These are phyloP conservation scores for Pseudozyma sp. DNA, from an alignment of 1,284 basidiomycete species.

Conservation along the genomic window DNA sequence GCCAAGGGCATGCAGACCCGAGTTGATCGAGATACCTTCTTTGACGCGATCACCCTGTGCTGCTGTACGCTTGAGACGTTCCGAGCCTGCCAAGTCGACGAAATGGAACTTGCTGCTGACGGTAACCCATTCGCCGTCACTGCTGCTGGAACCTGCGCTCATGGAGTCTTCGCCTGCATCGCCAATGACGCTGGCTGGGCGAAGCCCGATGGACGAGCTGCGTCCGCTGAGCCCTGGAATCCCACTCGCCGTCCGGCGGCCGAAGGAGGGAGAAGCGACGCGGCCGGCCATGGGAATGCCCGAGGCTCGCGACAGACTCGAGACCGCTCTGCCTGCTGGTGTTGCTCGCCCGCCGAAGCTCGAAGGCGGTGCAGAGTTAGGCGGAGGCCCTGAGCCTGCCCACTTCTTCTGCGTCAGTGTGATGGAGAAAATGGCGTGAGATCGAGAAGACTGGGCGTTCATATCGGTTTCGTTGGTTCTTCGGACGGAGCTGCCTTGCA, in stretches of 20 bases:
- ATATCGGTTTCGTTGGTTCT: constrained; percentile 97
- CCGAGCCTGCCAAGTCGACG: constrained; percentile 95
- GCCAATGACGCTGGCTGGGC: constrained; percentile 42
- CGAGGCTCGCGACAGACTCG: constrained; percentile 40
- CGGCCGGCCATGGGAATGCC: constrained; percentile 42
- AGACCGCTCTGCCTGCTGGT: constrained; percentile 21
- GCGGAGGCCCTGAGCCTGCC: constrained; percentile 52
- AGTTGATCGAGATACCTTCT: constrained; percentile 88
- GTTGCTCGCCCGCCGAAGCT: constrained; percentile 31
- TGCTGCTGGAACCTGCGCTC: constrained; percentile 2
- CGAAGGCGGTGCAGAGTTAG: constrained; percentile 34
- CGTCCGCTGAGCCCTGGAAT: constrained; percentile 39
- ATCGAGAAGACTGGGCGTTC: constrained; percentile 97
- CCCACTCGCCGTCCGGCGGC: constrained; percentile 40
- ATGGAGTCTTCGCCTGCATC: constrained; percentile 27
- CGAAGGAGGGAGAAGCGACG: constrained; percentile 43
- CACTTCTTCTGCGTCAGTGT: constrained; percentile 77
- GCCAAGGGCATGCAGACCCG: constrained; percentile 92
- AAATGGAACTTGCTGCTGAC: constrained; percentile 97
- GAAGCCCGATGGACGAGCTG: constrained; percentile 34
- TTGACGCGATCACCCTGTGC: constrained; percentile 90
- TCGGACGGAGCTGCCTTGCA: constrained; percentile 86
- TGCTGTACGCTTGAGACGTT: constrained; percentile 74
- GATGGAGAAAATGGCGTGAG: constrained; percentile 97
- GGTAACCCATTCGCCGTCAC: constrained; percentile 75